Conservation (phyloP, 768 basidiomycete genomes). For the Phylloporus sp. region DNA sequence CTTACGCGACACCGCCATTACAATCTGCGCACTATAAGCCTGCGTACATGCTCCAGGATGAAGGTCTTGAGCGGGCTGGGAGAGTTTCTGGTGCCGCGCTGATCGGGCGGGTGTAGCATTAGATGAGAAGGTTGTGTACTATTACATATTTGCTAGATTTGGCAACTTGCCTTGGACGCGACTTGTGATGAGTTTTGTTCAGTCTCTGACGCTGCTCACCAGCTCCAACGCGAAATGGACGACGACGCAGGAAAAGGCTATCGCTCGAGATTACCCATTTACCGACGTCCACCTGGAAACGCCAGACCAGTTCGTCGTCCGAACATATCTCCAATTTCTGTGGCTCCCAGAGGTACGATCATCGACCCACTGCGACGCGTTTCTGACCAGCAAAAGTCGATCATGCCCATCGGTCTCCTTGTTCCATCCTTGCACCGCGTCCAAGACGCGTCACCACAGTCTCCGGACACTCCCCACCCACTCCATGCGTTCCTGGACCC, state of each 20-base stretch:
- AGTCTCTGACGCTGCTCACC: slow-evolving; percentile 19
- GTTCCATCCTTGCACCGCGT: slow-evolving; percentile 54
- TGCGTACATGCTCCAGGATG: slow-evolving; percentile 78
- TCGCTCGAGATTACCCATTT: slow-evolving; percentile 56
- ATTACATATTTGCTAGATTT: neutral
- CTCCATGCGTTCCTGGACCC: slow-evolving; percentile 58
- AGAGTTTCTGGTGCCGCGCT: slow-evolving; percentile 36
- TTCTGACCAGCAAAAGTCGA: slow-evolving; percentile 44
- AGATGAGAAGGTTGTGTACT: neutral
- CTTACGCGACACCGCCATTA: neutral
- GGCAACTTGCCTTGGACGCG: neutral
- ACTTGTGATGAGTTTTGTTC: slow-evolving; percentile 21
- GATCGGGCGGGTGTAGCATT: slow-evolving; percentile 5
- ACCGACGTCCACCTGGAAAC: slow-evolving; percentile 38
- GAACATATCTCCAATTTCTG: slow-evolving; percentile 70
- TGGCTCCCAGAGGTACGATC: slow-evolving; percentile 70
- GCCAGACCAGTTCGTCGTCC: slow-evolving; percentile 51
- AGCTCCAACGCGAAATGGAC: slow-evolving; percentile 44
- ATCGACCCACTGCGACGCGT: neutral
- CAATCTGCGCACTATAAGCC: slow-evolving; percentile 51
- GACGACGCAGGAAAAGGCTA: slow-evolving; percentile 50
- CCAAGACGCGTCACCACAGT: slow-evolving; percentile 26
- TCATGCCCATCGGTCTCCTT: slow-evolving; percentile 61
- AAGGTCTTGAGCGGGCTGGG: slow-evolving; percentile 66
- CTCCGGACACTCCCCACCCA: slow-evolving; percentile 40